These are phyloP conservation scores for Litsea cubeba DNA, from an alignment of 164 flowering plant species.

Conservation along the genomic window DNA sequence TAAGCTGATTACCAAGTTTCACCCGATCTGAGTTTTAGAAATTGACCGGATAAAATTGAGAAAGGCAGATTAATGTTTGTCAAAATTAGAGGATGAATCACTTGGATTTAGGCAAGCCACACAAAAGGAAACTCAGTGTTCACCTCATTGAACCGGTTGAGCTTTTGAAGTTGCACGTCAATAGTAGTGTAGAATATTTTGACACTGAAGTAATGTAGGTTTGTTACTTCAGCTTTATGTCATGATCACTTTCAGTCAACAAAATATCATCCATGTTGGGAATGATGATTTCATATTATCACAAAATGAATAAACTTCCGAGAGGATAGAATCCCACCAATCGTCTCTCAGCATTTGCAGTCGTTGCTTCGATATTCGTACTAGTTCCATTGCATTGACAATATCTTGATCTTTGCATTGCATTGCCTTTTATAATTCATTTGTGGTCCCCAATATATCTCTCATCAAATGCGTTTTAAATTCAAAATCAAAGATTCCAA, in stretches of 20 bases:
- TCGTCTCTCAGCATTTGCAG: not conserved
- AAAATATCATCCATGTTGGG: constrained; percentile 6
- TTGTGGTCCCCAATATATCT: not conserved
- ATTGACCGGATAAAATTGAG: not conserved
- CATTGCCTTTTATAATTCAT: not conserved
- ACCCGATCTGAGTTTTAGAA: not conserved
- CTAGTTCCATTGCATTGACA: not conserved
- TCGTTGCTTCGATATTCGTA: not conserved
- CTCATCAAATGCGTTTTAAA: not conserved
- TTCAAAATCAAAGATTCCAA: not conserved
- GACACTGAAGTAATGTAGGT: too few relatives aligned
- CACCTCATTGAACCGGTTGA: too few relatives aligned
- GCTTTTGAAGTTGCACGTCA: too few relatives aligned
- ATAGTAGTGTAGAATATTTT: too few relatives aligned
- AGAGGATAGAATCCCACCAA: too few relatives aligned
- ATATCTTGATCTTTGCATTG: not conserved
- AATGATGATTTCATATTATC: not conserved
- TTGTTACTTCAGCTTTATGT: too few relatives aligned
- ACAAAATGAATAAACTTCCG: not conserved
- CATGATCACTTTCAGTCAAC: not conserved
- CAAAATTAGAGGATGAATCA: not conserved
- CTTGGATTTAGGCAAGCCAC: not conserved
- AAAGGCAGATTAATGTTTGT: constrained; percentile 1
- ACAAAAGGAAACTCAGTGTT: too few relatives aligned
- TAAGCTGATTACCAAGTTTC: not conserved